These are phyloP conservation scores for Ceratopteris richardii DNA, from an alignment of 75 land plant species.

Conservation along the genomic window DNA sequence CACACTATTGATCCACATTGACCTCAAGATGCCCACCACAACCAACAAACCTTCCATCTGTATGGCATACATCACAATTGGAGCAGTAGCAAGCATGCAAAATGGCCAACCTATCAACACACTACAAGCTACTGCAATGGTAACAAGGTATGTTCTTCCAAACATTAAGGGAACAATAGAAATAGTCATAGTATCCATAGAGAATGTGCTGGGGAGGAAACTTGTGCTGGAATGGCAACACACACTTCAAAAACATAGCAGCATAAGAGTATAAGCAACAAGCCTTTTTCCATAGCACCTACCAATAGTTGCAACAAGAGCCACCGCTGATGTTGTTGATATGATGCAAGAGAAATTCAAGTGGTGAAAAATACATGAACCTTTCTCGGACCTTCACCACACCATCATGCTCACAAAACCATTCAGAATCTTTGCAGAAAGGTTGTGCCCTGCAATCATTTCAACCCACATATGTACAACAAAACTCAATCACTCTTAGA, in stretches of 20 bases:
- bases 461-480: no score
- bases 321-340: constrained; percentile 68
- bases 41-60: constrained; percentile 42
- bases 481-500: no score
- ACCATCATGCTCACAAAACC: no score
- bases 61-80: constrained; percentile 62
- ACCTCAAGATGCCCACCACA: constrained; percentile 31
- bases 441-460: constrained; percentile 45
- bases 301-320: constrained; percentile 72
- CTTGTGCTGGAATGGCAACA: constrained; percentile 97
- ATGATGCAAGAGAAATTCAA: constrained; percentile 54
- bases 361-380: constrained; percentile 71
- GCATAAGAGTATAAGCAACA: constrained; percentile 67
- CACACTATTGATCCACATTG: no score
- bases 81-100: constrained; percentile 66
- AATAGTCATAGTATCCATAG: constrained; percentile 90
- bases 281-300: constrained; percentile 76
- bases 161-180: constrained; percentile 69
- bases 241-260: constrained; percentile 92
- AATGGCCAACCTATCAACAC: constrained; percentile 98
- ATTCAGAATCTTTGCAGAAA: no score
- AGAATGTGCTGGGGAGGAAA: constrained; percentile 91
- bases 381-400: constrained; percentile 50
- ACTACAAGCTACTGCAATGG: constrained; percentile 57
- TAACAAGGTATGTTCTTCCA: constrained; percentile 48